A percentile compares a stretch with the other conserved stretches of the same genome.
phyloP scores from a whole-genome alignment of 768 basidiomycete genomes.

The Gymnopilus junonius region DNA sequence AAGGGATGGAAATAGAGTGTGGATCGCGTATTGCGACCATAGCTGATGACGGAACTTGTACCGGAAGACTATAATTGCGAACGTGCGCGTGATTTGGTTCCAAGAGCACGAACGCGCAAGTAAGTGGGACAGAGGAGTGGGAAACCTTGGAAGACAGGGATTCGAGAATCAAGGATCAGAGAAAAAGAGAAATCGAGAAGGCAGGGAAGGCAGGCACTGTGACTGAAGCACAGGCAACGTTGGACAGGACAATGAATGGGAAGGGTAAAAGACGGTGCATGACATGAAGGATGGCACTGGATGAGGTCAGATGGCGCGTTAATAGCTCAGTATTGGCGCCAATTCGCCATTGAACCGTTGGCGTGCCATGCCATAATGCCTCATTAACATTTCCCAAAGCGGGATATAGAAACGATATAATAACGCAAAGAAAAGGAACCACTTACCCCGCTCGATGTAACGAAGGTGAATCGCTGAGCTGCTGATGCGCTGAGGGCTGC shows the following conservation, averaged over 20 bases:
- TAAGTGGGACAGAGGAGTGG: slow-evolving; percentile 4
- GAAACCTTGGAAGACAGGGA: no score
- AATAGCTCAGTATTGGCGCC: background rate
- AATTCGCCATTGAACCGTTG: background rate
- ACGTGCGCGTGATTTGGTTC: slow-evolving; percentile 23
- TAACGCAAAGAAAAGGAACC: slow-evolving; percentile 1
- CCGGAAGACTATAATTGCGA: slow-evolving; percentile 9
- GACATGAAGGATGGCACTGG: slow-evolving; percentile 6
- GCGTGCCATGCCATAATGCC: background rate
- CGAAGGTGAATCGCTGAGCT: slow-evolving; percentile 29
- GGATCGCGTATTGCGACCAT: background rate
- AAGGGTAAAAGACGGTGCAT: slow-evolving; percentile 7
- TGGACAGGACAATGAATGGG: slow-evolving; percentile 14
- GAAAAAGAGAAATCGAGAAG: slow-evolving; percentile 21
- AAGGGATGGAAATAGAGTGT: background rate
- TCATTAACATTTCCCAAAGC: background rate
- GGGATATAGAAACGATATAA: background rate
- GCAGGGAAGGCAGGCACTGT: background rate
- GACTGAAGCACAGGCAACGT: background rate
- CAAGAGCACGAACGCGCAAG: background rate
- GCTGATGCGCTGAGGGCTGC: background rate
- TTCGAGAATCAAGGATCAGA: background rate
- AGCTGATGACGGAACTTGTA: background rate
- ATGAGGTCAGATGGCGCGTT: slow-evolving; percentile 35
- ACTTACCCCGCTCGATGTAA: slow-evolving; percentile 62